Base-by-base conservation (phyloP, 306 rosid species). In the Cucurbita ficifolia region DNA sequence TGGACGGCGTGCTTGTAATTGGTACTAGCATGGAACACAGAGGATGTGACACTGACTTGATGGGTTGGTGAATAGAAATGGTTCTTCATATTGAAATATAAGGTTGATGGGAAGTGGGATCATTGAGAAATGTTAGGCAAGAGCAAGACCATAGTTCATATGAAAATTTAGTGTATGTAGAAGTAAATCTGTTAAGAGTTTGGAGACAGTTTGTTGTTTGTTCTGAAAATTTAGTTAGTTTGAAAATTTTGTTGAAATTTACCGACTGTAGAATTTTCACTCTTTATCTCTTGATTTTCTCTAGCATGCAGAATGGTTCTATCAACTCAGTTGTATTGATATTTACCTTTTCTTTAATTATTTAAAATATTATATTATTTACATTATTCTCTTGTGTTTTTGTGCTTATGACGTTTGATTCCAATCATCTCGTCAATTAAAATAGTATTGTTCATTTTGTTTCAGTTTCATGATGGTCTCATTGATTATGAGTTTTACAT, bases 401-500 rank as follows among this genome's bases (percentile, higher is more conserved):
- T 70, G 43, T 70, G 42, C 4, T 46, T 46, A 46, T 46, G 21
- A 13, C 56, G 8, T 7, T 7, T 5, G 7, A 69, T 45, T 6
- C 12, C 56, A 12, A 12, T 14, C 24, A 46, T 70, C 39, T 29
- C 2, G 16, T 24, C 74, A 70, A n/a, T 40, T 24, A 9, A 65
- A 64, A 9, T 40, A n/a, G 29, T 39, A 52, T 14, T 38, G 13
- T 68, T 68, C 73, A 68, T 72, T 51, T n/a, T 72, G 50, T 59
- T 57, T 70, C 51, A 43, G 42, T 49, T 29, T 24, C 17, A 33
- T 17, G 19, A 13, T 43, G 53, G 38, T 43, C 18, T 69, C 43
- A 55, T 11, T 49, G n/a, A 76, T 72, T 55, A 62, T 65, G 51
- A 42, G 22, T 75, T 87, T 39, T 53, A 33, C 70, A 18, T 76